phyloP scores from a whole-genome alignment of 2,329 filamentous ascomycete genomes.

The Penicillium sp. region DNA sequence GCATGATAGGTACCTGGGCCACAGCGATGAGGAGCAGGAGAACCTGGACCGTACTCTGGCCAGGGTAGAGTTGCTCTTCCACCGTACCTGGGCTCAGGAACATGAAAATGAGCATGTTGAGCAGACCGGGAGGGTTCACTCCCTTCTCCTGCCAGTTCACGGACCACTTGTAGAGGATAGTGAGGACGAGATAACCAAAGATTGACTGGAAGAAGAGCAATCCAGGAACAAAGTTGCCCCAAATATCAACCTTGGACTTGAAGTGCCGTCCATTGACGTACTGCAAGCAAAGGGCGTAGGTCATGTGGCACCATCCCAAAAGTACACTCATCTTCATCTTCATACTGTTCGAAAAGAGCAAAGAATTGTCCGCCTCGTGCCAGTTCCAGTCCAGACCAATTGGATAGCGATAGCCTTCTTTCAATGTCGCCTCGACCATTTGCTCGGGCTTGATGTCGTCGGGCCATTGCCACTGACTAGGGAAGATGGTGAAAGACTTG shows the following conservation, averaged over 20 bases:
- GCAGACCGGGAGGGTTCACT: constrained; percentile 72
- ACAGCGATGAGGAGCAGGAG: constrained; percentile 78
- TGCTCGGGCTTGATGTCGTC: constrained; percentile 63
- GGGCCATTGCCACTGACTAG: constrained; percentile 86
- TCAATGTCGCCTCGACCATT: constrained; percentile 65
- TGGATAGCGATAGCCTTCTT: constrained; percentile 79
- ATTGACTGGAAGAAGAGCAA: constrained; percentile 99
- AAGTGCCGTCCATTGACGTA: constrained; percentile 94
- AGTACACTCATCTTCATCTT: constrained; percentile 99
- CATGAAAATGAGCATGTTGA: constrained; percentile 99
- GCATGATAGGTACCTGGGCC: constrained; percentile 79
- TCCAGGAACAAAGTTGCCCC: constrained; percentile 93
- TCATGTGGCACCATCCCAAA: constrained; percentile 88
- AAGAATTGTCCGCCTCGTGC: constrained; percentile 92
- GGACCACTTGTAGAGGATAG: constrained; percentile 96
- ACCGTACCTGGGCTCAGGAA: constrained; percentile 81
- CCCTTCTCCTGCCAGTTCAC: constrained; percentile 75
- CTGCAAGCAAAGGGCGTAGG: constrained; percentile 89
- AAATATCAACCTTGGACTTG: constrained; percentile 91
- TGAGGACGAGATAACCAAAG: constrained; percentile 91
- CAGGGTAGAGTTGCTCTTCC: constrained; percentile 67
- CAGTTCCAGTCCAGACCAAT: constrained; percentile 95
- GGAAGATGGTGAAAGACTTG: constrained; percentile 82
- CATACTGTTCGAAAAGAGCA: constrained; percentile 96
- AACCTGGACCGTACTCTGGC: constrained; percentile 73